phyloP scores from a whole-genome alignment of 257 asterid genomes.

The Agastache rugosa region DNA sequence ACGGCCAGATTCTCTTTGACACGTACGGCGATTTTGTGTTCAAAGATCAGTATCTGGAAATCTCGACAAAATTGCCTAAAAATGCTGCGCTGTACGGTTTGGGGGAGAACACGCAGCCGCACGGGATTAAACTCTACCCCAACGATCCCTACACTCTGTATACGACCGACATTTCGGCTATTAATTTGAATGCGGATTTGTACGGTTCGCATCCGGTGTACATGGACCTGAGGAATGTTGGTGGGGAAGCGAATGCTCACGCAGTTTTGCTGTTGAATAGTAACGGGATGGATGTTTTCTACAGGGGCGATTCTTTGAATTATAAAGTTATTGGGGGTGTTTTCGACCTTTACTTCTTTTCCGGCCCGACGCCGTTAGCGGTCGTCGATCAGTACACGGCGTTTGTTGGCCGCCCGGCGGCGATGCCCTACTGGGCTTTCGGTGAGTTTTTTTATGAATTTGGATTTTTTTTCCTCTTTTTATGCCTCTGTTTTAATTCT shows the following conservation, averaged over 20 bases:
- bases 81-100: constrained; percentile 85
- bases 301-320: constrained; percentile 79
- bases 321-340: constrained; percentile 95
- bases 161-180: constrained; percentile 81
- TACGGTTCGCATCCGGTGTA: constrained; percentile 98
- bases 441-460: constrained; percentile 51
- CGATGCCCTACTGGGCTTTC: constrained; percentile 98
- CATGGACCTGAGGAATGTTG: constrained; percentile 80
- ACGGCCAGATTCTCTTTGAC: constrained; percentile 81
- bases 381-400: constrained; percentile 91
- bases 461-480: not conserved
- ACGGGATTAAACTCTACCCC: constrained; percentile 79
- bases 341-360: constrained; percentile 86
- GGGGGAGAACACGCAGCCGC: constrained; percentile 91
- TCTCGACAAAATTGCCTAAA: constrained; percentile 77
- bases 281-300: constrained; percentile 96
- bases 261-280: constrained; percentile 82
- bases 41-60: constrained; percentile 91
- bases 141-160: constrained; percentile 80
- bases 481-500: not conserved
- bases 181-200: constrained; percentile 74
- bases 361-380: constrained; percentile 86
- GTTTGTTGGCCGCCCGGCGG: constrained; percentile 86
- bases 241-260: constrained; percentile 69
- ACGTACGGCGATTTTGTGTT: constrained; percentile 64